Evolutionary conservation across 176 grass and related monocot genomes (phyloP), one percentile per base, ranked within the genome.

Genomic region (Bolboschoenus planiculmis): DNA sequence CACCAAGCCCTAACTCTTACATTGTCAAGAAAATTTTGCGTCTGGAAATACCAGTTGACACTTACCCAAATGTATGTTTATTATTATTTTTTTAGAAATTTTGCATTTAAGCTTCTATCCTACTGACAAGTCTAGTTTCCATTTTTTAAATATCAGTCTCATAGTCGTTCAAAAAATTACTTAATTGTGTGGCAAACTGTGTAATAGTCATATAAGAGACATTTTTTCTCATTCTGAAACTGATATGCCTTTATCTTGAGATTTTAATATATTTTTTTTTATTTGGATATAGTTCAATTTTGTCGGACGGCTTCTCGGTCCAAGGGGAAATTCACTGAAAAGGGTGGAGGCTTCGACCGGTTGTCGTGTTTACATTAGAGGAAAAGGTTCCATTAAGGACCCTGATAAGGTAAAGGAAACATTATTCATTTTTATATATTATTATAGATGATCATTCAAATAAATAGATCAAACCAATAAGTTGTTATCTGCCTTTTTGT

Each of bases 331-430:
- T 88, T 98, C 96, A 18, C 81, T 98, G 54, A 98, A 98, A 89
- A 91, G 96, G 87, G 90, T 98, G 33, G 96, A 98, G 85, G 84
- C 89, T 82, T 93, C 96, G 61, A 93, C 96, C 11, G 96, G 96
- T 37, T 98, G 96, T 64, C 96, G 96, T 83, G 92, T 98, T 88
- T 98, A 93, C 83, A 98, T 98, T 61, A 89, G 96, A 90, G 96
- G 96, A 62, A 98, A 95, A 60, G 96, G 96, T 61, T 98, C 96
- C 8, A 98, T 98, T 84, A 98, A 98, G 81, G 96, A 98, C 81
- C 80, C 96, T 81, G 84, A 84, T 65, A 95, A 98, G 96, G 96
- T 95, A 87, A 78, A 48, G 77, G n/a, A 77, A 90, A 72, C 79
- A 20, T 83, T 74, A 57, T 61, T 37, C 37, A 57, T 76, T 85